phyloP scores from a whole-genome alignment of 192 early-diverging fungal species.

The Coemansia umbellata region DNA sequence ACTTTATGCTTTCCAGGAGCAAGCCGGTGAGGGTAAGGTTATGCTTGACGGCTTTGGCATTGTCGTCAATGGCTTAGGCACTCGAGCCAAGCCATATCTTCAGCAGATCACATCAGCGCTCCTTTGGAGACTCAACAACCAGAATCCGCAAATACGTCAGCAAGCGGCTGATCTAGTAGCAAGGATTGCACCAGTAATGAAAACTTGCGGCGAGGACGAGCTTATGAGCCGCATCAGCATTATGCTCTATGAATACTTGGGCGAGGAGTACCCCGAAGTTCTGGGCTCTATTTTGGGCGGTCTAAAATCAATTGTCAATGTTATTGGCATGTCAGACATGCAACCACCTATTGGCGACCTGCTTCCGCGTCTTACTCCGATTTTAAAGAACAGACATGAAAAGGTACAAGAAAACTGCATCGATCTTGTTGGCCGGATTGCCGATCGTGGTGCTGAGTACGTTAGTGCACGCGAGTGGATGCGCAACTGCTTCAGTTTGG shows the following conservation, averaged over 20 bases:
- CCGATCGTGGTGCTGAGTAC: conserved; percentile 95
- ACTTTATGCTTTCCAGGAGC: conserved; percentile 98
- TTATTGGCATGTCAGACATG: conserved; percentile 98
- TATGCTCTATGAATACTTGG: conserved; percentile 96
- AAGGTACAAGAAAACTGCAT: conserved; percentile 91
- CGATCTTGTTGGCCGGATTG: conserved; percentile 97
- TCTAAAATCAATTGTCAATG: conserved; percentile 92
- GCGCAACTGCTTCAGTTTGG: conserved; percentile 97
- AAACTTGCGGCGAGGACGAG: conserved; percentile 91
- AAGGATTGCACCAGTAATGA: conserved; percentile 90
- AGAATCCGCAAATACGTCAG: conserved; percentile 90
- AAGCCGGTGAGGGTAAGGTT: conserved; percentile 85
- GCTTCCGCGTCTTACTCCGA: conserved; percentile 94
- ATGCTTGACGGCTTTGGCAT: conserved; percentile 97
- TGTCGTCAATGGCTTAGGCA: conserved; percentile 85
- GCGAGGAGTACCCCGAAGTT: conserved; percentile 99
- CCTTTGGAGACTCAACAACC: conserved; percentile 97
- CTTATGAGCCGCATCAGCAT: conserved; percentile 89
- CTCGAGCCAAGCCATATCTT: conserved; percentile 87
- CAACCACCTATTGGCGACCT: conserved; percentile 97
- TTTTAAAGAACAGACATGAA: conserved; percentile 95
- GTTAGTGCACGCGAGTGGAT: conserved; percentile 99
- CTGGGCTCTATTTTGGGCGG: conserved; percentile 91
- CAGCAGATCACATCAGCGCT: conserved; percentile 93
- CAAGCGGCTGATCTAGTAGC: conserved; percentile 97